phyloP scores from a whole-genome alignment of 768 basidiomycete genomes.

The Boletus rubropictus region DNA sequence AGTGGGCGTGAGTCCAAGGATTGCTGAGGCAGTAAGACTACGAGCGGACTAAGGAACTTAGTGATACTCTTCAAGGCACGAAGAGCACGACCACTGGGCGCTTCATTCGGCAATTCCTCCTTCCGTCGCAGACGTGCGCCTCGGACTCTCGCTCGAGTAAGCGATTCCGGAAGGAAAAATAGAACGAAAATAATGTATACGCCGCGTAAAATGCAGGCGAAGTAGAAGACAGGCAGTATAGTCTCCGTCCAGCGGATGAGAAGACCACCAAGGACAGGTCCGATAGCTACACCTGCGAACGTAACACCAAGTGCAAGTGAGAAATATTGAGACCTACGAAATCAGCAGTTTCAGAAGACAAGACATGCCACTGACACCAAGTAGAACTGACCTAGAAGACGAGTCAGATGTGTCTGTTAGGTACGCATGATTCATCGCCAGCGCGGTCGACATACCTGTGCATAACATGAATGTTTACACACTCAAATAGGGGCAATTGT shows the following conservation, averaged over 20 bases:
- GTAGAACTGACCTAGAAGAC: constrained; percentile 41
- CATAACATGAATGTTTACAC: not conserved
- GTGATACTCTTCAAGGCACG: constrained; percentile 40
- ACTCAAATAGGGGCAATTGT: not conserved
- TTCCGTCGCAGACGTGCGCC: constrained; percentile 15
- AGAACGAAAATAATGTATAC: constrained; percentile 46
- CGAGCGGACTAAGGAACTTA: constrained; percentile 66
- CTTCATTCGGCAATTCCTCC: constrained; percentile 9
- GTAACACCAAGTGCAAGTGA: constrained; percentile 62
- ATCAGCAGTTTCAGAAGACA: constrained; percentile 2
- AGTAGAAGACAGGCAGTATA: constrained; percentile 66
- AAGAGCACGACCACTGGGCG: not conserved
- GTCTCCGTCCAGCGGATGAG: constrained; percentile 53
- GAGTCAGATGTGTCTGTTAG: constrained; percentile 61
- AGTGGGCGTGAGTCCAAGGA: constrained; percentile 33
- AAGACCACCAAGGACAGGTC: constrained; percentile 67
- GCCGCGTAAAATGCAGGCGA: constrained; percentile 46
- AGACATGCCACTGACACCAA: not conserved
- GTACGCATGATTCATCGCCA: constrained; percentile 59
- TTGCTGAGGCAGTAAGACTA: constrained; percentile 50
- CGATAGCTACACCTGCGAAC: constrained; percentile 71
- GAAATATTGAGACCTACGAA: constrained; percentile 53
- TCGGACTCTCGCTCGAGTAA: constrained; percentile 45
- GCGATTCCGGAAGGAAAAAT: constrained; percentile 73
- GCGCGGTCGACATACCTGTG: constrained; percentile 46